Evolutionary conservation across 345 rosid genomes (phyloP).

Genomic region (Leavenworthia alabamica): DNA sequence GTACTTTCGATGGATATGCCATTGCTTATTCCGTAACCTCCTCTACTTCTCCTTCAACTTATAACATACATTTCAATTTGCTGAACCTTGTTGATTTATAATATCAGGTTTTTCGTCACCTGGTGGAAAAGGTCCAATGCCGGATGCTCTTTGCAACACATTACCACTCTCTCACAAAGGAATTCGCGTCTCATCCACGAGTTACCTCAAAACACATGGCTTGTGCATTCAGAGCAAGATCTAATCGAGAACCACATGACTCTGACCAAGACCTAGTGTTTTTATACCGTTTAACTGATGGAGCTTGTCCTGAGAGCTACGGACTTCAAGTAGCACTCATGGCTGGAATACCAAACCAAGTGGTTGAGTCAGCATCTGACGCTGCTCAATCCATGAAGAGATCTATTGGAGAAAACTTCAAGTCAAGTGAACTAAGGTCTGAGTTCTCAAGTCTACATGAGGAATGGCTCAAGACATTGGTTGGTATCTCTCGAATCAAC

Average conservation of each 20-base stretch:
- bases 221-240: slow-evolving; percentile 46
- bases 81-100: neutral
- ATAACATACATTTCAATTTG: neutral
- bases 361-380: slow-evolving; percentile 53
- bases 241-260: slow-evolving; percentile 22
- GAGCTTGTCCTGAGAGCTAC: slow-evolving; percentile 92
- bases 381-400: slow-evolving; percentile 64
- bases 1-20: slow-evolving; percentile 97
- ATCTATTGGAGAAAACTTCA: slow-evolving; percentile 60
- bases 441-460: slow-evolving; percentile 91
- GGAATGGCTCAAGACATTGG: slow-evolving; percentile 63
- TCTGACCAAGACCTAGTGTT: slow-evolving; percentile 55
- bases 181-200: slow-evolving; percentile 79
- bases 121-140: slow-evolving; percentile 83
- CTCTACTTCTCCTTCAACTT: slow-evolving; percentile 8
- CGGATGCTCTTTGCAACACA: slow-evolving; percentile 88
- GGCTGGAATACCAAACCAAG: slow-evolving; percentile 84
- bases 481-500: slow-evolving; percentile 30
- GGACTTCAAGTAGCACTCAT: slow-evolving; percentile 81
- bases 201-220: slow-evolving; percentile 89
- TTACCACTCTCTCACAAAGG: slow-evolving; percentile 90
- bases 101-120: slow-evolving; percentile 81
- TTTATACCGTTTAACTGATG: slow-evolving; percentile 63
- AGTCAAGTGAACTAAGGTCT: slow-evolving; percentile 67
- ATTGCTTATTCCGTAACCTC: slow-evolving; percentile 77